Conservation (phyloP, 208 protist genomes). For the Tritrichomonas musculus region DNA sequence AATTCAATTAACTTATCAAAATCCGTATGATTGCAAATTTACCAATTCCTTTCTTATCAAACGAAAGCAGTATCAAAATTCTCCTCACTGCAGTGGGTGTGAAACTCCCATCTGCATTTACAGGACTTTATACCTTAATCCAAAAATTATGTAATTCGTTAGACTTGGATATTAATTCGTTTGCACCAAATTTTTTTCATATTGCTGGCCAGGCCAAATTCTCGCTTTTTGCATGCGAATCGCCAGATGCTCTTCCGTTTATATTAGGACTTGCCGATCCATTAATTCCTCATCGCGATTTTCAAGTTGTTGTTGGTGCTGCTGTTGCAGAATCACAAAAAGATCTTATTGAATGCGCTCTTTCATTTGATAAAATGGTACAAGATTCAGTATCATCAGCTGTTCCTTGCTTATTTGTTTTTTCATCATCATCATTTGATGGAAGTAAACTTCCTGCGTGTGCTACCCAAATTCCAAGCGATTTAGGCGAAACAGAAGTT, state of each 20-base stretch:
- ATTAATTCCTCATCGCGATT: neutral
- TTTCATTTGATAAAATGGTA: neutral
- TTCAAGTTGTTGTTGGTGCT: neutral
- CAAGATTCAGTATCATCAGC: neutral
- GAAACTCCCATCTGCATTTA: neutral
- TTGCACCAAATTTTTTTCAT: neutral
- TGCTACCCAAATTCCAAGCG: neutral
- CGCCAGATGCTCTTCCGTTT: neutral
- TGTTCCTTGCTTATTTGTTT: conserved; percentile 9
- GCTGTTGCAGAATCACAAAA: neutral
- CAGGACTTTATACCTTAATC: neutral
- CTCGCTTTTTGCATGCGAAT: neutral
- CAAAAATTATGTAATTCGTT: neutral
- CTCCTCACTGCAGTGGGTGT: conserved; percentile 12
- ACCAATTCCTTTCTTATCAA: no score
- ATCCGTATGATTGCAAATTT: no score
- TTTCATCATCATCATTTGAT: neutral
- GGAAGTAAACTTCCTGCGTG: neutral
- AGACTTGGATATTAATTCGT: neutral
- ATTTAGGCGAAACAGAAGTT: neutral
- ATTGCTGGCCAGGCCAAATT: neutral
- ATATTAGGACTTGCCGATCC: neutral
- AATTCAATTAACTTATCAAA: no score
- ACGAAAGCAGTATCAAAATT: neutral
- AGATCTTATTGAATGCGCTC: neutral